Base-by-base conservation (phyloP, 306 rosid genomes). In the Clitoria ternatea region DNA sequence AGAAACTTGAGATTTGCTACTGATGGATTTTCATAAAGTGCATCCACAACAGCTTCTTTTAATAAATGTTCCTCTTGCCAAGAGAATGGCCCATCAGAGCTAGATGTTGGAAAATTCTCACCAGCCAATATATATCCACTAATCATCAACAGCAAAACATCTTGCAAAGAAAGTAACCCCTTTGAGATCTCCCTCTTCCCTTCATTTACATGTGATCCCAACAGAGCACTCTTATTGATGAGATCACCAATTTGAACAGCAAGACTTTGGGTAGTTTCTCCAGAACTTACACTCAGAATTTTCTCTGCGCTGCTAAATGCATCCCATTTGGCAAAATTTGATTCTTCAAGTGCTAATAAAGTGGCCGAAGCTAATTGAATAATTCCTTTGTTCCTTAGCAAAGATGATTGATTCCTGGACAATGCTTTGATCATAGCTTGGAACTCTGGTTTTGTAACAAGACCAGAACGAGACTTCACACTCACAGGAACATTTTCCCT, bases 21-120 rank as follows among this genome's bases (percentile, higher is more conserved):
- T 19, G 88, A 79, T 8, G 97, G 90, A 75, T 88, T 90, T 84
- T 93, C 98, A 20, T 90, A 79, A 85, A 90, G 86, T 10, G 96
- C 92, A 66, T 90, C 92, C 43, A 89, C 85, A 36, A 90, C 84
- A 48, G 97, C 90, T 55, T 90, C 98, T 80, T 90, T 93, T 76
- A 93, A 77, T 73, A 88, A 45, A 73, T 56, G 96, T 77, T 93
- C 97, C 85, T 90, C 97, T 85, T 93, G 97, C 98, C 98, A 90
- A 48, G 97, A 93, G 81, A 93, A 93, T 9, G 97, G 96, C 44
- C 98, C 93, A 53, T 88, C 96, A 50, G 90, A 81, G 67, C 97
- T 83, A 69, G 97, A 86, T 22, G 97, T 88, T 15, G 96, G 98
- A 69, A 90, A 93, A 81, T 87, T 86, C 80, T 85, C 96, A 59